Base-by-base conservation (phyloP, 1,139 yeast genomes). In the Saccharomyces hybrid region DNA sequence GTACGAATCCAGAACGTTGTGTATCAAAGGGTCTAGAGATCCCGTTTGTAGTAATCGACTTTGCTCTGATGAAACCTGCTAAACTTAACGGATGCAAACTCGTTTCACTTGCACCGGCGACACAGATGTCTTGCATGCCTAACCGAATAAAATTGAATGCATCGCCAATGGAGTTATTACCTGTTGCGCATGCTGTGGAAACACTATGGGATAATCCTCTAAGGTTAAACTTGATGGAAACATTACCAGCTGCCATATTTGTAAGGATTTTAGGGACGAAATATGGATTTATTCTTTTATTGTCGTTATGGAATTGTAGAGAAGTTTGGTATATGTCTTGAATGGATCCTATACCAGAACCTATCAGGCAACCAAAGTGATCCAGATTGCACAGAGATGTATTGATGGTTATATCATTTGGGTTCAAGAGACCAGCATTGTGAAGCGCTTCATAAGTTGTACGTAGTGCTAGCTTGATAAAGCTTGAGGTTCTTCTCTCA, bases 161-260 rank as follows among this genome's bases (percentile, higher is more conserved):
- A 66, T 95, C 99, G 2, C 99, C 98, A 54, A 95, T 84, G 0
- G 97, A 81, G 66, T 93, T 95, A 31, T 88, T 80, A 0, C 99
- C 99, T 0, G 99, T 90, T 2, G 99, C 96, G 73, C 99, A 95
- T 0, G 99, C 99, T 0, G 98, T 90, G 1, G 96, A 81, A 0
- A 85, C 95, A 0, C 96, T 76, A 67, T 90, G 96, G 54, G 88
- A 82, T 1, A 96, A 96, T 0, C 99, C 99, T 61, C 79, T 75
- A 34, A 89, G 72, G 2, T 87, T 85, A 64, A 83, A 81, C 60
- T 81, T 78, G 55, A 93, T 91, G 4, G 96, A 85, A 4, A 93
- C 80, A 60, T 90, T 85, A 2, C 99, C 98, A 0, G 93, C 90
- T 0, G 96, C 96, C 98, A 95, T 95, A 69, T 93, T 95, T 51